Conservation (phyloP, 2,329 filamentous ascomycete genomes). For the Fulvia fulva region DNA sequence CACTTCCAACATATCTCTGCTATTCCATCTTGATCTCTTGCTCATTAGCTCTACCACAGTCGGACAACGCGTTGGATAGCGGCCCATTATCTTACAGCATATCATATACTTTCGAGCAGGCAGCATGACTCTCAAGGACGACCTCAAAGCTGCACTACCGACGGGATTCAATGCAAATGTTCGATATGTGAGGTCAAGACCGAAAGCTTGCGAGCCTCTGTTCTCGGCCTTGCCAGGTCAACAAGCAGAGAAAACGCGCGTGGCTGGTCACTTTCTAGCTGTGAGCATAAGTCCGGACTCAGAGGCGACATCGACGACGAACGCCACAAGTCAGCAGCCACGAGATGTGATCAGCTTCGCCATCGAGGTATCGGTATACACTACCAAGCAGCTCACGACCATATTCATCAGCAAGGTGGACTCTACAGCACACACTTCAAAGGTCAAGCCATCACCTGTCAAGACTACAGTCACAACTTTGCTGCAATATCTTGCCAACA, state of each 20-base stretch:
- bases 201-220: conserved; percentile 68
- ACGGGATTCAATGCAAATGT: conserved; percentile 59
- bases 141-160: conserved; percentile 52
- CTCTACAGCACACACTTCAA: conserved; percentile 81
- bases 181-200: conserved; percentile 84
- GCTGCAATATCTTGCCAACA: conserved; percentile 67
- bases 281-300: conserved; percentile 41
- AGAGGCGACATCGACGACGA: conserved; percentile 18
- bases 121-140: conserved; percentile 29
- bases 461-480: conserved; percentile 71
- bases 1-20: not conserved
- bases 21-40: not conserved
- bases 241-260: conserved; percentile 72
- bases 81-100: not conserved
- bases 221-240: conserved; percentile 72
- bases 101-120: not conserved
- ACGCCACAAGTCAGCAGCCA: not conserved
- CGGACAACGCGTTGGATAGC: not conserved
- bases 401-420: conserved; percentile 97
- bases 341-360: conserved; percentile 68
- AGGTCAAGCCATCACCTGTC: conserved; percentile 66
- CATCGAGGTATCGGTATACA: conserved; percentile 84
- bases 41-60: not conserved
- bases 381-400: conserved; percentile 71
- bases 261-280: conserved; percentile 76